A percentile compares a stretch with the other conserved stretches of the same genome.
Conservation (phyloP, 2,329 filamentous ascomycete species). For the Trichoderma hamatum region DNA sequence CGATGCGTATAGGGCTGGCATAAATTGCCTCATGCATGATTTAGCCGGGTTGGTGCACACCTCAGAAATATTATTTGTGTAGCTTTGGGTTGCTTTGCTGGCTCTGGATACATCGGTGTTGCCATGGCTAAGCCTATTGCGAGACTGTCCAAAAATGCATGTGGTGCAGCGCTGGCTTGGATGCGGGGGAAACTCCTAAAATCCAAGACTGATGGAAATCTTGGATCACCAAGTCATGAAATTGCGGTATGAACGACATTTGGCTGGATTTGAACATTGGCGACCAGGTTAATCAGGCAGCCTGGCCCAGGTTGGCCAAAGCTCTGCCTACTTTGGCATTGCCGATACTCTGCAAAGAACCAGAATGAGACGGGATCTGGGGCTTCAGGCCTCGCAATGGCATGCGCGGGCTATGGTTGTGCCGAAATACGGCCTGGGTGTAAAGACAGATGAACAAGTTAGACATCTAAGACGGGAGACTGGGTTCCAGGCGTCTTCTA, state of each 20-base stretch:
- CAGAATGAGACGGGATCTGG: background rate
- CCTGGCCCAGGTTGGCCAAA: slow-evolving; percentile 13
- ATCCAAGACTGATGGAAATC: background rate
- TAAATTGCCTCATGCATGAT: slow-evolving; percentile 7
- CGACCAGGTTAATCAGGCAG: background rate
- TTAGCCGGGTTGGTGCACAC: background rate
- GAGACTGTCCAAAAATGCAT: background rate
- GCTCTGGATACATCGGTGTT: background rate
- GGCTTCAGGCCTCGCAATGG: slow-evolving; percentile 13
- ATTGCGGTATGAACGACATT: background rate
- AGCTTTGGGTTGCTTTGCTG: background rate
- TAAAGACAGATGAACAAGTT: slow-evolving; percentile 17
- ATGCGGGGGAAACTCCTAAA: slow-evolving; percentile 15
- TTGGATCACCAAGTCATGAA: background rate
- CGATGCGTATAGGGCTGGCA: background rate
- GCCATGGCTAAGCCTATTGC: background rate
- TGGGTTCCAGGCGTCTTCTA: background rate
- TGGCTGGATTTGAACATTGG: background rate
- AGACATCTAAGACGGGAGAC: slow-evolving; percentile 1
- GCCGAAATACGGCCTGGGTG: slow-evolving; percentile 21
- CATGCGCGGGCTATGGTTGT: slow-evolving; percentile 25
- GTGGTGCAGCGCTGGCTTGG: slow-evolving; percentile 2
- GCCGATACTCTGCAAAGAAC: slow-evolving; percentile 2
- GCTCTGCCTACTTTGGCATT: slow-evolving; percentile 9
- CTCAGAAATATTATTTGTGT: background rate